Conservation (phyloP, 2,329 filamentous ascomycete species). For the Botryotinia calthae region DNA sequence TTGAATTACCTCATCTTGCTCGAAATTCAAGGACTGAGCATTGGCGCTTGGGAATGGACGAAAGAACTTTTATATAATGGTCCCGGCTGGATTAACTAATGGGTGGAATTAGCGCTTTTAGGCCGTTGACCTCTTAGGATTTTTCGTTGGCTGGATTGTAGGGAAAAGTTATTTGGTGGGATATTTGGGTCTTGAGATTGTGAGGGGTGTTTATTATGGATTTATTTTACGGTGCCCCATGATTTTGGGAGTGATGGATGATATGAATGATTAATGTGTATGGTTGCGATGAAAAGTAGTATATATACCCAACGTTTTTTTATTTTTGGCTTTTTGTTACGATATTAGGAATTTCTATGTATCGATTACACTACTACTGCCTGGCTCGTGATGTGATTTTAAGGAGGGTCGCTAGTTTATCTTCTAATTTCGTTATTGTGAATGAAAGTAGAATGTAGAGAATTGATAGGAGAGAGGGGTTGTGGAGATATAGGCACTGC, state of each 20-base stretch:
- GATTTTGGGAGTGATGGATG: constrained; percentile 7
- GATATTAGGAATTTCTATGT: neutral
- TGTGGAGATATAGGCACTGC: neutral
- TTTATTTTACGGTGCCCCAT: neutral
- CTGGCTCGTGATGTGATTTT: neutral
- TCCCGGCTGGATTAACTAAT: neutral
- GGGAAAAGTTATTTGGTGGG: neutral
- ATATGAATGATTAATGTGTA: neutral
- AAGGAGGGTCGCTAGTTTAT: neutral
- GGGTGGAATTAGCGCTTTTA: neutral
- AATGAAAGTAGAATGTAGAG: neutral
- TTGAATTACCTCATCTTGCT: neutral
- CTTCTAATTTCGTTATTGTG: neutral
- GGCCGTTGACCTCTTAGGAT: neutral
- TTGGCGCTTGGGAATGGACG: neutral
- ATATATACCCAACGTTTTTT: constrained; percentile 17
- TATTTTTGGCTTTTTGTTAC: constrained; percentile 26
- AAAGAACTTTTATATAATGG: neutral
- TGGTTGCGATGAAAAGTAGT: constrained; percentile 2
- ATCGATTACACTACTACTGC: neutral
- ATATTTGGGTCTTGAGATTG: neutral
- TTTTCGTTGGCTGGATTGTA: neutral
- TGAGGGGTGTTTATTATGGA: neutral
- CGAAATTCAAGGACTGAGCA: neutral
- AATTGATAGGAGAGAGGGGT: neutral